Evolutionary conservation across 2,329 filamentous ascomycete species (phyloP), one percentile per base, ranked within the genome.

Genomic region (Xylariaceae sp.): DNA sequence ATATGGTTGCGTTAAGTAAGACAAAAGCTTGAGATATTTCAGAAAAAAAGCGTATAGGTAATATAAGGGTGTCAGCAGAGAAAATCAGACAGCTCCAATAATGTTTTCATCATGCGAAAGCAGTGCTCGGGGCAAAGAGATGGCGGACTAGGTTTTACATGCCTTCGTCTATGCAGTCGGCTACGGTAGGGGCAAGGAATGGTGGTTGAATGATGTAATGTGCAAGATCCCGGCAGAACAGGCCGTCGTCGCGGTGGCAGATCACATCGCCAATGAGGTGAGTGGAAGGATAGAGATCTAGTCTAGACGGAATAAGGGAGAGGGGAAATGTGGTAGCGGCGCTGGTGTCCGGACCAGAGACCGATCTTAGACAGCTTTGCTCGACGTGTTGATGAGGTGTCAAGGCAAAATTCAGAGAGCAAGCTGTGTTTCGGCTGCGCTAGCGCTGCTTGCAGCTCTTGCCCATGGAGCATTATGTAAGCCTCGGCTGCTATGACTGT

Each of bases 1-100:
- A 18, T 34, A 13, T 11, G 14, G 38, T 12, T 49, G 16, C 19
- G 39, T 45, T 5, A 22, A 7, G 36, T 3, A 7, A 16, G 13
- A 36, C 16, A 16, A 39, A 31, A 40, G 33, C 11, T 45, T 46
- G 19, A 22, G 16, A n/a, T 17, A 45, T 18, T 50, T 65, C 62
- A 75, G 73, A 67, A 68, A 66, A 58, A 69, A 72, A 74, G 79
- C 81, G 82, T 85, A 84, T 80, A 28, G 70, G 71, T 73, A 73
- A 76, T 69, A 72, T 71, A 60, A 65, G 67, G 67, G 74, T 77
- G 75, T 88, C 85, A 80, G 77, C 83, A 86, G 73, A 67, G 69
- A 69, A 75, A 81, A 72, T 80, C 73, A 84, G 86, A 89, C 85
- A 89, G 86, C 86, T 89, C 86, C 86, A 89, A 89, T 89, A 87